Percentiles rank a stretch among this genome's conserved stretches.
phyloP scores from a whole-genome alignment of 1,284 basidiomycete species.

The Coniophora puteana region DNA sequence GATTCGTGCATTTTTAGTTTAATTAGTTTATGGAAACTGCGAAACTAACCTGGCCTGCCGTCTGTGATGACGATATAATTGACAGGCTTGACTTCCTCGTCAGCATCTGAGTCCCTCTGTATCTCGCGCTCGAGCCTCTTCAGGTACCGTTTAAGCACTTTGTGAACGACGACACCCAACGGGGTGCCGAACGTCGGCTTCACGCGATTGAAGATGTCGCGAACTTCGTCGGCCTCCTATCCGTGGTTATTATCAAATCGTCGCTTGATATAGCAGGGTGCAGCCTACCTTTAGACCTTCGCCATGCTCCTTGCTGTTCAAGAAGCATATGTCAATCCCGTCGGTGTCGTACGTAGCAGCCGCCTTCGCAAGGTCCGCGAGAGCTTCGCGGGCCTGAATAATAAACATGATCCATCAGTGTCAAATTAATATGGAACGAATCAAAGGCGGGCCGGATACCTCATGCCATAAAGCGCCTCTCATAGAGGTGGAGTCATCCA shows the following conservation, averaged over 20 bases:
- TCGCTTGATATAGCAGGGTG: not conserved
- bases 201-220: conserved; percentile 39
- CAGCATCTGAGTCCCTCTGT: conserved; percentile 25
- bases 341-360: conserved; percentile 38
- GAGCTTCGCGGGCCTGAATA: conserved; percentile 35
- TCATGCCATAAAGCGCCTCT: conserved; percentile 40
- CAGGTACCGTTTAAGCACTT: conserved; percentile 41
- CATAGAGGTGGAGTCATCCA: conserved; percentile 64
- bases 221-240: conserved; percentile 30
- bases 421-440: conserved; percentile 1
- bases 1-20: not conserved
- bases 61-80: conserved; percentile 64
- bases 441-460: conserved; percentile 24
- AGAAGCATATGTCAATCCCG: conserved; percentile 47
- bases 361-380: conserved; percentile 35
- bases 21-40: not conserved
- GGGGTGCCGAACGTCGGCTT: conserved; percentile 43
- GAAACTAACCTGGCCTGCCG: conserved; percentile 47
- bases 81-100: conserved; percentile 45
- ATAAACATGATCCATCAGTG: not conserved
- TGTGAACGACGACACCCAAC: conserved; percentile 42
- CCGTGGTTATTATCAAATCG: not conserved
- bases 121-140: conserved; percentile 29
- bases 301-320: conserved; percentile 28
- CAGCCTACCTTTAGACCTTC: conserved; percentile 16